Conservation (phyloP, 2,329 filamentous ascomycete genomes). For the Pseudopyrenochaeta lycopersici region DNA sequence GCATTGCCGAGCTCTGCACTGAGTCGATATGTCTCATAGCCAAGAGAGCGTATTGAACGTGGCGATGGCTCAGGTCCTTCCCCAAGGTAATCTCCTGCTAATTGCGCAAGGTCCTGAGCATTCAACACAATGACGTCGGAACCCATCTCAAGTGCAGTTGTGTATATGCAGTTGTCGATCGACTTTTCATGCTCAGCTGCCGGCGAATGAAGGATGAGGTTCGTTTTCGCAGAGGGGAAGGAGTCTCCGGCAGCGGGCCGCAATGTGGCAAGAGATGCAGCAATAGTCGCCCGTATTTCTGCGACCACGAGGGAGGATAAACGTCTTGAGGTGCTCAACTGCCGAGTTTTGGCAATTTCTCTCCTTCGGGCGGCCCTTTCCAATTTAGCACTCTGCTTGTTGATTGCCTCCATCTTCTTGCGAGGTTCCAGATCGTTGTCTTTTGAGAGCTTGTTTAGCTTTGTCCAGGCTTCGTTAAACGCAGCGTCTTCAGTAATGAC, state of each 20-base stretch:
- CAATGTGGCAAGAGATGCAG: slow-evolving; percentile 56
- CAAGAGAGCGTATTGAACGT: slow-evolving; percentile 56
- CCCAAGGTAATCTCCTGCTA: slow-evolving; percentile 75
- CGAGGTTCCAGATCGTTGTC: slow-evolving; percentile 13
- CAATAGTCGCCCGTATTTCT: slow-evolving; percentile 62
- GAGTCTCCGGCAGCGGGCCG: slow-evolving; percentile 50
- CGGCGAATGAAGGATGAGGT: slow-evolving; percentile 68
- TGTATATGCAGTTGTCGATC: slow-evolving; percentile 69
- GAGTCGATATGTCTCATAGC: slow-evolving; percentile 64
- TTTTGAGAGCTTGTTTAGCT: slow-evolving; percentile 18
- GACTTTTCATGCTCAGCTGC: slow-evolving; percentile 63
- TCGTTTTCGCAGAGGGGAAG: slow-evolving; percentile 62
- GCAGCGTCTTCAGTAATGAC: slow-evolving; percentile 6
- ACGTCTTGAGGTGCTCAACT: slow-evolving; percentile 16
- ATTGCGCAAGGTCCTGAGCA: slow-evolving; percentile 73
- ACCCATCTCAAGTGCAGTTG: slow-evolving; percentile 67
- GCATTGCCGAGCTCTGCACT: slow-evolving; percentile 38
- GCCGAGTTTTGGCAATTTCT: slow-evolving; percentile 21
- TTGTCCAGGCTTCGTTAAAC: slow-evolving; percentile 10
- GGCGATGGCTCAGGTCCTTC: slow-evolving; percentile 64
- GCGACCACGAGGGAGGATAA: slow-evolving; percentile 40
- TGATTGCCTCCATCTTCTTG: slow-evolving; percentile 19
- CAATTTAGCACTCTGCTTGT: slow-evolving; percentile 23
- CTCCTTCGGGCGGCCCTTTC: slow-evolving; percentile 22
- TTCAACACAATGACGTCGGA: slow-evolving; percentile 75